Conservation (phyloP, 129 eudicot species). For the Ambrosia artemisiifolia region DNA sequence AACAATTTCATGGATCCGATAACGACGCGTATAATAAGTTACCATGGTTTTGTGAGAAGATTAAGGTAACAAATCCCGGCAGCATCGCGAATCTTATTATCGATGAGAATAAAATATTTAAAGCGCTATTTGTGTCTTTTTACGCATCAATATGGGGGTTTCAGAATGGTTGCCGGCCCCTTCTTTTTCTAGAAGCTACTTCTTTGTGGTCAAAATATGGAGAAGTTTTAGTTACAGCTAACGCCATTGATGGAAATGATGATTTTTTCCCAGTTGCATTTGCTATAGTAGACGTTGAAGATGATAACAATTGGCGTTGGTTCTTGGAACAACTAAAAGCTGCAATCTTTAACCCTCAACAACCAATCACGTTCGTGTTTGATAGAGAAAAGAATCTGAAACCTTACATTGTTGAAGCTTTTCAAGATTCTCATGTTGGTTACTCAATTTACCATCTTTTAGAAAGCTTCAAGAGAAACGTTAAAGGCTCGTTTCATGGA, state of each 20-base stretch:
- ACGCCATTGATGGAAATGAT: conserved; percentile 71
- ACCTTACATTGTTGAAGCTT: conserved; percentile 37
- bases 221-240: conserved; percentile 61
- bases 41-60: conserved; percentile 56
- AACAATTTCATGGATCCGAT: conserved; percentile 64
- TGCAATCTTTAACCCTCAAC: conserved; percentile 36
- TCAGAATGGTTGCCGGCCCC: conserved; percentile 54
- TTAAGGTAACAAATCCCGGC: conserved; percentile 60
- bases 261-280: conserved; percentile 71
- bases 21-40: conserved; percentile 59
- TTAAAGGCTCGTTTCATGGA: conserved; percentile 61
- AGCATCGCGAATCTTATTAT: conserved; percentile 46
- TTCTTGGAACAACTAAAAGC: conserved; percentile 57
- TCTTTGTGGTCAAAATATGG: conserved; percentile 59
- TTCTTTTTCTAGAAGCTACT: conserved; percentile 64
- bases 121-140: conserved; percentile 50
- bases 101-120: conserved; percentile 54
- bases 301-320: conserved; percentile 65
- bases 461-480: conserved; percentile 52
- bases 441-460: conserved; percentile 68
- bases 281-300: conserved; percentile 59
- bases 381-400: conserved; percentile 60
- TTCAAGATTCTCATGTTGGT: conserved; percentile 56
- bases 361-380: conserved; percentile 57
- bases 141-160: conserved; percentile 51